phyloP scores from a whole-genome alignment of 2,329 filamentous ascomycete genomes.

The Atkinsonella texensis region DNA sequence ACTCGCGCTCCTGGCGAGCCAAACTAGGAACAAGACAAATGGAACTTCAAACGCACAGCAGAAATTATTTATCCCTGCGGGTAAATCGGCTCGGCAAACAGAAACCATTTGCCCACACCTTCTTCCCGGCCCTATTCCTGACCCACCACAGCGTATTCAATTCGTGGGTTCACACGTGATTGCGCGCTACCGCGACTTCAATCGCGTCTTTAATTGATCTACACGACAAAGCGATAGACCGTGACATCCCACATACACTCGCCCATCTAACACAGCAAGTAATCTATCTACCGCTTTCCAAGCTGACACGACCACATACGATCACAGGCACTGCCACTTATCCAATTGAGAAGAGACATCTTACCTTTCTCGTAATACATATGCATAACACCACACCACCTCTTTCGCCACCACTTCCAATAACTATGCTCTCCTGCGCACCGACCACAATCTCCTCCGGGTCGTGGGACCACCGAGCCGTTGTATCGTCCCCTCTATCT shows the following conservation, averaged over 20 bases:
- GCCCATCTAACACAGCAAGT: background rate
- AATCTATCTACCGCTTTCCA: background rate
- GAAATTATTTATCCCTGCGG: too few species aligned
- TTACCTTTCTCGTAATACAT: background rate
- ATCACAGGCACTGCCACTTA: background rate
- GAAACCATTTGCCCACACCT: background rate
- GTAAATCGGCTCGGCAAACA: too few species aligned
- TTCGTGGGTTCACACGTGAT: slow-evolving; percentile 17
- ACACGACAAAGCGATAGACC: background rate
- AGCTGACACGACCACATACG: background rate
- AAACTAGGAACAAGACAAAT: too few species aligned
- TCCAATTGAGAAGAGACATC: background rate
- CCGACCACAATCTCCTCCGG: slow-evolving; percentile 31
- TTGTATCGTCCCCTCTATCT: slow-evolving; percentile 43
- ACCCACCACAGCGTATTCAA: background rate
- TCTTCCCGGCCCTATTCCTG: background rate
- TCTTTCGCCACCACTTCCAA: slow-evolving; percentile 5
- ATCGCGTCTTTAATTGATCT: slow-evolving; percentile 13
- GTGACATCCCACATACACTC: background rate
- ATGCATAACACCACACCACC: background rate
- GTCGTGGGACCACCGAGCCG: slow-evolving; percentile 33
- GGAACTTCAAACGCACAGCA: too few species aligned
- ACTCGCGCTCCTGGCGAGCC: too few species aligned
- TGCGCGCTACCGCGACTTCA: slow-evolving; percentile 13
- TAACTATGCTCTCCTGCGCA: slow-evolving; percentile 30